Conservation (phyloP, 192 early-diverging fungal species). For the Coemansia sp. region DNA sequence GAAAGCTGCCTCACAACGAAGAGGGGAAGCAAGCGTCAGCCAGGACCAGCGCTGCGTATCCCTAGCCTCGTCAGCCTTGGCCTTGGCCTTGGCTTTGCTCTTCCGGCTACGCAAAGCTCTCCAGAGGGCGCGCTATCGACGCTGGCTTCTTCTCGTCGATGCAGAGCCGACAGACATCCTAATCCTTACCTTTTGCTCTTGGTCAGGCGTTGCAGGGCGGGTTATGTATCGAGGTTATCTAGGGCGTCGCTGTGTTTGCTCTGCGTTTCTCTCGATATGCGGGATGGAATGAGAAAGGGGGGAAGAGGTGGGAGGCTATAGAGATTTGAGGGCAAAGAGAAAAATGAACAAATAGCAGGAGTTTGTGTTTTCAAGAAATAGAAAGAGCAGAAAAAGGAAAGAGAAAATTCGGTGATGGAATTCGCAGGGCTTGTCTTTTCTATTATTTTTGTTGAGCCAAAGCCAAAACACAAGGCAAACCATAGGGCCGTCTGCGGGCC, state of each 20-base stretch:
- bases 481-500: background rate
- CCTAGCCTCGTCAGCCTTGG: too few relatives aligned
- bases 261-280: background rate
- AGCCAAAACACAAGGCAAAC: background rate
- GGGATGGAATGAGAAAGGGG: background rate
- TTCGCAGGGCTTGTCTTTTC: background rate
- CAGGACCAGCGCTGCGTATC: too few relatives aligned
- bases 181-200: background rate
- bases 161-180: too few relatives aligned
- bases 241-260: background rate
- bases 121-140: too few relatives aligned
- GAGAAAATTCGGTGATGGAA: background rate
- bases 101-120: too few relatives aligned
- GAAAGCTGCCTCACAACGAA: too few relatives aligned
- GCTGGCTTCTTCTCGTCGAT: too few relatives aligned
- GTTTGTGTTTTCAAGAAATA: background rate
- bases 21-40: too few relatives aligned
- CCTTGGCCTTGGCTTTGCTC: too few relatives aligned
- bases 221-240: background rate
- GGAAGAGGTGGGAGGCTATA: background rate
- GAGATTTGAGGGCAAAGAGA: background rate
- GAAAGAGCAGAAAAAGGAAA: background rate
- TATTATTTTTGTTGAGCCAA: background rate
- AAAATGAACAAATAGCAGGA: background rate
- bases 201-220: background rate